Evolutionary conservation across 257 asterid species (phyloP).

Genomic region (Solanum paucissectum): DNA sequence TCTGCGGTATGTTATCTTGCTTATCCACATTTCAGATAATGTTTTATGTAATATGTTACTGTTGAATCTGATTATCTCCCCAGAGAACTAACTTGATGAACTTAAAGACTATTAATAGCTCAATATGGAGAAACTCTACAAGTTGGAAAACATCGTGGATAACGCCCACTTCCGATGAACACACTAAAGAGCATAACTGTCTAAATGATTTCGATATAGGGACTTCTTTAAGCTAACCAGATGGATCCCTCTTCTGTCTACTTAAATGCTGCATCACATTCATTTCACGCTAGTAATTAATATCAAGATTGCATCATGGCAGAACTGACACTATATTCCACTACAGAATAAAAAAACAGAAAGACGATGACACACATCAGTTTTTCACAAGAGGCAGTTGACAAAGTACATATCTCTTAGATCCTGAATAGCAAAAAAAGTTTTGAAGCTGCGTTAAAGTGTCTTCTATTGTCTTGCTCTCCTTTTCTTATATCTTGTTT

Average conservation of each 20-base stretch:
- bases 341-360: not conserved
- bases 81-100: not conserved
- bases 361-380: not conserved
- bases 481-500: not conserved
- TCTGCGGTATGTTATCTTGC: not conserved
- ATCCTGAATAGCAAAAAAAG: not conserved
- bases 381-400: not conserved
- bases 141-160: not conserved
- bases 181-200: not conserved
- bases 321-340: not conserved
- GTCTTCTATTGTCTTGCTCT: not conserved
- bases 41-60: not conserved
- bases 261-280: not conserved
- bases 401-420: not conserved
- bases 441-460: not conserved
- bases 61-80: not conserved
- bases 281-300: not conserved
- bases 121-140: not conserved
- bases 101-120: not conserved
- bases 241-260: not conserved
- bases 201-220: not conserved
- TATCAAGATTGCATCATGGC: not conserved
- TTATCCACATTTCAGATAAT: not conserved
- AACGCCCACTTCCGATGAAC: not conserved
- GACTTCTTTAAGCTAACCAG: not conserved